Conservation (phyloP, 2,329 filamentous ascomycete species). For the Calonectria hawksworthii region DNA sequence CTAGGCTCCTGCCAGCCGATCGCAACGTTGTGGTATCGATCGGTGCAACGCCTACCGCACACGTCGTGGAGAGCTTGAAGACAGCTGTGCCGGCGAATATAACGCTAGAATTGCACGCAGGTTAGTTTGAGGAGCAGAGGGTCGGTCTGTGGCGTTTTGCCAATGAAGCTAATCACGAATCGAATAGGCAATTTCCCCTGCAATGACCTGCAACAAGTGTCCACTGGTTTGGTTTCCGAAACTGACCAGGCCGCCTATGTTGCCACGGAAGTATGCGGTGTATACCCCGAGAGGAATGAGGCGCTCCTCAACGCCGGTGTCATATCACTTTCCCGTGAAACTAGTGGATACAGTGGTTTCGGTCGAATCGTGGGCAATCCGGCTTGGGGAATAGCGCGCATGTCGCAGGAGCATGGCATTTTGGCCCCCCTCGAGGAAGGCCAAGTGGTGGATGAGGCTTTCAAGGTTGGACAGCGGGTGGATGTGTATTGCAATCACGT, state of each 20-base stretch:
- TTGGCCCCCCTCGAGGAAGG: slow-evolving; percentile 42
- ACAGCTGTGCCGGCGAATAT: slow-evolving; percentile 48
- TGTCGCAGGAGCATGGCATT: slow-evolving; percentile 57
- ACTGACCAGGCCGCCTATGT: slow-evolving; percentile 50
- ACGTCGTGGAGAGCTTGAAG: slow-evolving; percentile 51
- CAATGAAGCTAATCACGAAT: not conserved
- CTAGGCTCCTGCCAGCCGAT: slow-evolving; percentile 46
- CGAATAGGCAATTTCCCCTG: slow-evolving; percentile 50
- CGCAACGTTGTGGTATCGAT: slow-evolving; percentile 49
- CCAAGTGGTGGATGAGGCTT: slow-evolving; percentile 43
- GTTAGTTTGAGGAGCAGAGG: slow-evolving; percentile 22
- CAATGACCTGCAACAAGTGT: slow-evolving; percentile 57
- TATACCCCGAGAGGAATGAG: slow-evolving; percentile 55
- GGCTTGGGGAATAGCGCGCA: slow-evolving; percentile 50
- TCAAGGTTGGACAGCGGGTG: slow-evolving; percentile 52
- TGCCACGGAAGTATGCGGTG: slow-evolving; percentile 53
- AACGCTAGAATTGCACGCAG: slow-evolving; percentile 54
- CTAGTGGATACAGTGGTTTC: slow-evolving; percentile 48
- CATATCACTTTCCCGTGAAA: slow-evolving; percentile 52
- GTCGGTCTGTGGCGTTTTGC: too few species aligned
- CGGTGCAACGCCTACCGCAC: slow-evolving; percentile 54
- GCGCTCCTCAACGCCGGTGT: slow-evolving; percentile 54
- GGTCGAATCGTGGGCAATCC: slow-evolving; percentile 46
- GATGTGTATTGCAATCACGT: slow-evolving; percentile 50
- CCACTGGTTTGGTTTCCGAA: slow-evolving; percentile 49